Conservation (phyloP, 371 early-diverging fungal species). For the Mortierella polycephala region DNA sequence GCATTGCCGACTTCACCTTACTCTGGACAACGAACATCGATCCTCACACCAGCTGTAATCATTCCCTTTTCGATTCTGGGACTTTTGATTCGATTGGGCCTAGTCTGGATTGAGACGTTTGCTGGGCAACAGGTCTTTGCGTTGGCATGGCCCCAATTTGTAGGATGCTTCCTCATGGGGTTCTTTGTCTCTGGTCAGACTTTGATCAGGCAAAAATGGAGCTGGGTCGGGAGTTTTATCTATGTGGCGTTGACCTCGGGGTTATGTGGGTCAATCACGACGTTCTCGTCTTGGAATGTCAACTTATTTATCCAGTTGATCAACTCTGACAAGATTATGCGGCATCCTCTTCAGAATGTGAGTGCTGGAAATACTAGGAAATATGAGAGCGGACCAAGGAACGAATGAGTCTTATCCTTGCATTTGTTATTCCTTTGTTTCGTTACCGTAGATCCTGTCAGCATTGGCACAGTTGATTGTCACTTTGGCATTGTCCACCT, state of each 20-base stretch:
- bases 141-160: conserved; percentile 74
- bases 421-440: background rate
- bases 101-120: conserved; percentile 67
- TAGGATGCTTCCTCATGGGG: conserved; percentile 81
- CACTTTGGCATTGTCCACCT: conserved; percentile 32
- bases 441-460: conserved; percentile 29
- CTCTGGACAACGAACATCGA: background rate
- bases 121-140: conserved; percentile 70
- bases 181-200: conserved; percentile 35
- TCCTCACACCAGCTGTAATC: conserved; percentile 53
- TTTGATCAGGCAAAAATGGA: conserved; percentile 16
- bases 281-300: conserved; percentile 87
- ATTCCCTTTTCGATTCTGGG: conserved; percentile 76
- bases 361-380: background rate
- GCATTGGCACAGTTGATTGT: conserved; percentile 36
- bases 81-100: conserved; percentile 67
- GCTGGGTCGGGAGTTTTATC: conserved; percentile 61
- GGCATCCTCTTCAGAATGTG: conserved; percentile 56
- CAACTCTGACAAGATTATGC: conserved; percentile 47
- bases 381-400: background rate
- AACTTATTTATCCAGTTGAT: conserved; percentile 66
- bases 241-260: conserved; percentile 77
- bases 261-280: conserved; percentile 88
- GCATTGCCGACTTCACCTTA: background rate
- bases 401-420: background rate